Conservation (phyloP, 176 grass and related monocot genomes). For the Puccinellia tenuiflora region DNA sequence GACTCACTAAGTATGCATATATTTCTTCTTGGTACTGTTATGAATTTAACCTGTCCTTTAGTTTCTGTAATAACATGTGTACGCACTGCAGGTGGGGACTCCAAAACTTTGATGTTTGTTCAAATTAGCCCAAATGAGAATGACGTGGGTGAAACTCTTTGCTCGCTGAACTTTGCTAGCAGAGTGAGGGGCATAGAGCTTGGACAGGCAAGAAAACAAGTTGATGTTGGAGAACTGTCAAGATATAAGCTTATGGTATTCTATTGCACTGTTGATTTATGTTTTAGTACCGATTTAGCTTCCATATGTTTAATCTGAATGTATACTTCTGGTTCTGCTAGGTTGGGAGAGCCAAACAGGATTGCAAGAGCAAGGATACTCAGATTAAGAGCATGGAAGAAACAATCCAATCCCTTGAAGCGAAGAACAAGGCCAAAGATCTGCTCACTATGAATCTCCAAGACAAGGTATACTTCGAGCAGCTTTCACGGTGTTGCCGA, state of each 20-base stretch:
- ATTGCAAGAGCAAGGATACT: constrained; percentile 70
- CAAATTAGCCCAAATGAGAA: constrained; percentile 94
- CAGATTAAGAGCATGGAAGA: constrained; percentile 86
- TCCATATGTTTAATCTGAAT: background rate
- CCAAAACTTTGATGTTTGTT: constrained; percentile 97
- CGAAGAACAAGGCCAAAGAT: constrained; percentile 81
- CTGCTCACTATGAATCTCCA: constrained; percentile 66
- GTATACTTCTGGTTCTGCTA: constrained; percentile 18
- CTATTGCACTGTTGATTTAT: background rate
- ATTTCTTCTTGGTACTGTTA: background rate
- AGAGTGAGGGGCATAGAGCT: constrained; percentile 94
- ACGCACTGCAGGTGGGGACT: constrained; percentile 78
- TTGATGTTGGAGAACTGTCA: constrained; percentile 70
- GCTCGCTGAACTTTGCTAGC: constrained; percentile 90
- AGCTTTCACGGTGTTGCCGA: background rate
- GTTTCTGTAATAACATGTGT: constrained; percentile 9
- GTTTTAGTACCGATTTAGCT: background rate
- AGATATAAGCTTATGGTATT: constrained; percentile 91
- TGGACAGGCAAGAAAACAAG: constrained; percentile 83
- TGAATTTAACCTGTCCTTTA: background rate
- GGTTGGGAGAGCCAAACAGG: constrained; percentile 82
- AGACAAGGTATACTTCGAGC: constrained; percentile 55
- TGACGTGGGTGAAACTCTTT: constrained; percentile 91
- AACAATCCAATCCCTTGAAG: constrained; percentile 73
- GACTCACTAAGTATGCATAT: constrained; percentile 70